phyloP scores from a whole-genome alignment of 2,329 filamentous ascomycete genomes.

The Aspergillus sp. region DNA sequence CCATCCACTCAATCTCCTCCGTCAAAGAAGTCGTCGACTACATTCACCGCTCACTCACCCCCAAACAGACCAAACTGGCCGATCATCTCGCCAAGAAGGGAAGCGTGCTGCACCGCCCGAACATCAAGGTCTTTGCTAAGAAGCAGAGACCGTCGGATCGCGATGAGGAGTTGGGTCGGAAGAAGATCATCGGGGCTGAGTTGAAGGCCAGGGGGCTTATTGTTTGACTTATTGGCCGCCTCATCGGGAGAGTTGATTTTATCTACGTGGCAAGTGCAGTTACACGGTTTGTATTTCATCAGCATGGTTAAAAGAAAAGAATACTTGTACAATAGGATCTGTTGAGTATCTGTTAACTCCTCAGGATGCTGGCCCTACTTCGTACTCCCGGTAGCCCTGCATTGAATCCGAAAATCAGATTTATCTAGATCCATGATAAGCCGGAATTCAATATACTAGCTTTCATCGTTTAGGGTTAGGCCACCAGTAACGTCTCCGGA shows the following conservation, averaged over 20 bases:
- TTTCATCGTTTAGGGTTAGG: too few species aligned
- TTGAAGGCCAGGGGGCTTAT: constrained; percentile 56
- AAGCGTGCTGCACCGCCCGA: constrained; percentile 50
- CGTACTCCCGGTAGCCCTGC: too few species aligned
- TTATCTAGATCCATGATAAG: too few species aligned
- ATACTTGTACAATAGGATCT: constrained; percentile 15
- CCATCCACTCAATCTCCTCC: constrained; percentile 50
- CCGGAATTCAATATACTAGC: too few species aligned
- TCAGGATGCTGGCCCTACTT: too few species aligned
- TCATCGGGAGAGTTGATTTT: background rate
- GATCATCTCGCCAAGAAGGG: constrained; percentile 46
- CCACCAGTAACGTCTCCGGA: too few species aligned
- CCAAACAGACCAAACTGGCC: constrained; percentile 50
- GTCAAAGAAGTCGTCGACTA: constrained; percentile 49
- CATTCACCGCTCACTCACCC: constrained; percentile 28
- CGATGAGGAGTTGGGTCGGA: constrained; percentile 63
- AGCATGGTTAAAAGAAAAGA: constrained; percentile 4
- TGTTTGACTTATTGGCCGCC: constrained; percentile 20
- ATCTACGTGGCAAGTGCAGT: background rate
- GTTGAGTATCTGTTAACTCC: too few species aligned
- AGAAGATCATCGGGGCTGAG: constrained; percentile 71
- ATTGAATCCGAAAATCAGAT: too few species aligned
- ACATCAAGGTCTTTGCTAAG: constrained; percentile 59
- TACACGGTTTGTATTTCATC: background rate
- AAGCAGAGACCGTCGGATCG: constrained; percentile 63